Evolutionary conservation across 371 early-diverging fungal species (phyloP).

Genomic region (Chytridium lagenaria): DNA sequence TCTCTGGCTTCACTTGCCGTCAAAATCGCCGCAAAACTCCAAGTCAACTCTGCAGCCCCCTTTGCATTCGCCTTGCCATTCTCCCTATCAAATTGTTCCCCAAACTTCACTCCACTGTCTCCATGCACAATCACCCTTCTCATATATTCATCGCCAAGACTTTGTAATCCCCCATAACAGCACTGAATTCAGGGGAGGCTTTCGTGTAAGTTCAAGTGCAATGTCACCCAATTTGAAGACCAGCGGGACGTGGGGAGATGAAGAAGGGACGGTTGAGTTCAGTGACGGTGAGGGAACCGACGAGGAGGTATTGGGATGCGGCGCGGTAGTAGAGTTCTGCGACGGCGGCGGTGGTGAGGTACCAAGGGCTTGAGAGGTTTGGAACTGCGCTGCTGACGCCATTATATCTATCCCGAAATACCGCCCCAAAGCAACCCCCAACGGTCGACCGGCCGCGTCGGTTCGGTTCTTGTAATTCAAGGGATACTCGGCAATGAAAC

Average conservation of each 20-base stretch:
- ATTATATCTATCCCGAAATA: slow-evolving; percentile 64
- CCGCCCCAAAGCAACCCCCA: slow-evolving; percentile 18
- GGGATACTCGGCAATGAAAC: slow-evolving; percentile 58
- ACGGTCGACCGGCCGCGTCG: slow-evolving; percentile 4
- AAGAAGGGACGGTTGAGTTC: slow-evolving; percentile 52
- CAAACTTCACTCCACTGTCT: slow-evolving; percentile 56
- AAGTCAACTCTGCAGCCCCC: slow-evolving; percentile 65
- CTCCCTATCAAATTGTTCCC: slow-evolving; percentile 69
- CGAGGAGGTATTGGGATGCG: slow-evolving; percentile 11
- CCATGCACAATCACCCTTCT: slow-evolving; percentile 61
- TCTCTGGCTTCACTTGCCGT: slow-evolving; percentile 46
- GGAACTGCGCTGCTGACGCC: too few relatives aligned
- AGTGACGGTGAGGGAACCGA: slow-evolving; percentile 50
- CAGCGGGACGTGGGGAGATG: slow-evolving; percentile 22
- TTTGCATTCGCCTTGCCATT: slow-evolving; percentile 61
- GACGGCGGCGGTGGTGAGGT: slow-evolving; percentile 61
- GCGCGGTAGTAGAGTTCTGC: slow-evolving; percentile 70
- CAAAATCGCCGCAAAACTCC: slow-evolving; percentile 74
- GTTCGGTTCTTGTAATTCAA: slow-evolving; percentile 50
- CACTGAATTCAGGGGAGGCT: slow-evolving; percentile 47
- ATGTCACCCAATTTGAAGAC: slow-evolving; percentile 14
- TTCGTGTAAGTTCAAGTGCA: too few relatives aligned
- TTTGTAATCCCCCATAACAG: slow-evolving; percentile 51
- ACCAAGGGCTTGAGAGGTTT: too few relatives aligned
- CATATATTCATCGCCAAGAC: slow-evolving; percentile 62